These are phyloP conservation scores for Tagetes erecta DNA, from an alignment of 129 eudicot genomes.

Conservation along the genomic window DNA sequence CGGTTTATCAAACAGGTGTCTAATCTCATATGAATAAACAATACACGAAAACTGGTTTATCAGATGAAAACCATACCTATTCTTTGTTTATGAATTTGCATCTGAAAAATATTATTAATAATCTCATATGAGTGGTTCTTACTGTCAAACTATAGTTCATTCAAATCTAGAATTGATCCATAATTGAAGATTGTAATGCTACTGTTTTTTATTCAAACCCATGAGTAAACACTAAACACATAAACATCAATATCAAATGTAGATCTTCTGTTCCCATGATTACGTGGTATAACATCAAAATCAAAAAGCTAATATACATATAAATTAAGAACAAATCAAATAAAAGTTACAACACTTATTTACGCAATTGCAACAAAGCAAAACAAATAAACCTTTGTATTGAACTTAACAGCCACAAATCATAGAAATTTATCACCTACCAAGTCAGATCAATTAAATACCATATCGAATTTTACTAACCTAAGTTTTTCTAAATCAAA, in stretches of 20 bases:
- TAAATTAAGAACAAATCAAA: background rate
- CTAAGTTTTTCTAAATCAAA: too few species aligned
- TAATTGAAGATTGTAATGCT: background rate
- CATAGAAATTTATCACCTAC: too few species aligned
- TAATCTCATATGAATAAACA: too few species aligned
- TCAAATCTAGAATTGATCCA: background rate
- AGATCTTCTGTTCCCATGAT: background rate
- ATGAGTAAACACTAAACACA: background rate
- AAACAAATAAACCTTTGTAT: too few species aligned
- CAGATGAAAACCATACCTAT: too few species aligned
- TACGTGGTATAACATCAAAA: background rate
- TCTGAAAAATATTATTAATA: too few species aligned
- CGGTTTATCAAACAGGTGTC: background rate
- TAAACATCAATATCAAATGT: background rate
- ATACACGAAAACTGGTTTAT: too few species aligned
- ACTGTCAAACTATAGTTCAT: background rate
- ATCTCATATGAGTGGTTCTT: background rate
- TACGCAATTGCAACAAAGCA: background rate
- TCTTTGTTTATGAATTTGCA: too few species aligned
- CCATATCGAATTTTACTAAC: background rate
- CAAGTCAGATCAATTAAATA: conserved; percentile 17
- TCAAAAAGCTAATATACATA: background rate
- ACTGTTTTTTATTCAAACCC: too few species aligned
- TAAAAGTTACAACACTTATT: background rate
- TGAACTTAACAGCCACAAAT: too few species aligned